Evolutionary conservation across 2,329 filamentous ascomycete species (phyloP).

Genomic region (Colletotrichum sublineola): DNA sequence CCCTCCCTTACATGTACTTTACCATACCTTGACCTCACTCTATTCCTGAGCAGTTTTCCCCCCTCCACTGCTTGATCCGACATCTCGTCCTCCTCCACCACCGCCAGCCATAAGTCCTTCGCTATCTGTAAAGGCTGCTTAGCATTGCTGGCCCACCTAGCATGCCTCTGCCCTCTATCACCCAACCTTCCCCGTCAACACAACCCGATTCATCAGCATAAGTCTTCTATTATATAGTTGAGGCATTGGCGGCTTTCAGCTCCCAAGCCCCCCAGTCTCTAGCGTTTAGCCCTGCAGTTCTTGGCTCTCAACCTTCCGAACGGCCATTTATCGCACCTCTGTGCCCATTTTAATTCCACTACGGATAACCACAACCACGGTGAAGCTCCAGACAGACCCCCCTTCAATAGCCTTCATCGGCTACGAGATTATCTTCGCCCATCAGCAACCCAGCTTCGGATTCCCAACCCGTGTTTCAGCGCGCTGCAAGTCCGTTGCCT

Average conservation of each 20-base stretch:
- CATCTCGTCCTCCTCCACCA: slow-evolving; percentile 2
- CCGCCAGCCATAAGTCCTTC: neutral
- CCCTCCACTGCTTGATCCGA: slow-evolving; percentile 10
- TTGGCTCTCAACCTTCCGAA: slow-evolving; percentile 1
- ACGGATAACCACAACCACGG: slow-evolving; percentile 9
- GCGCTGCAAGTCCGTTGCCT: slow-evolving; percentile 22
- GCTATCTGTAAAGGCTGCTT: slow-evolving; percentile 8
- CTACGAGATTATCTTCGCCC: slow-evolving; percentile 30
- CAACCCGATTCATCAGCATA: slow-evolving; percentile 1
- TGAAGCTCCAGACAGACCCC: slow-evolving; percentile 1
- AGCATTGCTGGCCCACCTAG: slow-evolving; percentile 14
- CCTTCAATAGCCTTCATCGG: slow-evolving; percentile 9
- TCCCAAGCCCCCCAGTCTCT: slow-evolving; percentile 8
- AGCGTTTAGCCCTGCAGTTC: neutral
- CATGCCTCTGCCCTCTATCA: too few species aligned
- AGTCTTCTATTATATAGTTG: neutral
- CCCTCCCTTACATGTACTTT: slow-evolving; percentile 6
- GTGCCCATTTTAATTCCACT: slow-evolving; percentile 34
- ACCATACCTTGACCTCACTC: slow-evolving; percentile 24
- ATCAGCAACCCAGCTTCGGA: slow-evolving; percentile 27
- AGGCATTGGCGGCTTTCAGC: slow-evolving; percentile 26
- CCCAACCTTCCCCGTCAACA: neutral
- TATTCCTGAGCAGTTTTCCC: slow-evolving; percentile 11
- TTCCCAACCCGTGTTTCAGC: slow-evolving; percentile 38
- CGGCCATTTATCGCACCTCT: slow-evolving; percentile 26